Evolutionary conservation across 495 filamentous ascomycete species (phyloP), one percentile per base, ranked within the genome.

Genomic region (Jackrogersella multiformis): DNA sequence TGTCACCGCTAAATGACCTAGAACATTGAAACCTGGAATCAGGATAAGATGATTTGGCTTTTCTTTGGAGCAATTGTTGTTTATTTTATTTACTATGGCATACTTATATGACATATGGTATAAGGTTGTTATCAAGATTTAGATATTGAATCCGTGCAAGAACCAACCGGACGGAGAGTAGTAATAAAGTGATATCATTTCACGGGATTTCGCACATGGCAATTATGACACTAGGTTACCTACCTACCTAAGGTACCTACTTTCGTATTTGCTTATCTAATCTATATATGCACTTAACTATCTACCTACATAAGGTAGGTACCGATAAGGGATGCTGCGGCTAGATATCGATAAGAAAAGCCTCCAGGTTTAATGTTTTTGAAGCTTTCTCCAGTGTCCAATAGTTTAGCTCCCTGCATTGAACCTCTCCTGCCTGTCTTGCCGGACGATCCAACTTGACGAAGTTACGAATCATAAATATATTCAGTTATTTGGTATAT

Each of bases 281-380:
- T n/a, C n/a, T n/a, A n/a, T n/a, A n/a, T n/a, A n/a, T n/a, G n/a
- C 4, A 28, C 18, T 36, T 7, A 20, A 15, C 4, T 44, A 30
- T 16, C 5, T 16, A 32, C 23, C 4, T 12, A 2, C 9, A 30
- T 54, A 30, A n/a, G n/a, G n/a, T n/a, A n/a, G n/a, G n/a, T n/a
- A n/a, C 5, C 8, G 44, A 64, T 52, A 57, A 61, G 49, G 34
- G 9, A 34, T 44, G 4, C 6, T 4, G 21, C 61, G 67, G 67
- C 2, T 70, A 70, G 56, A 61, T 70, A 70, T 70, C 67, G 67
- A 70, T 70, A 65, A 69, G 60, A 54, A 35, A 39, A 44, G 21
- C 32, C 1, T 45, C 30, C 20, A 59, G 30, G 57, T 54, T n/a
- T n/a, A n/a, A n/a, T n/a, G n/a, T n/a, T 36, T 64, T 60, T 28